Conservation (phyloP, 345 rosid genomes). For the Rhodamnia argentea region DNA sequence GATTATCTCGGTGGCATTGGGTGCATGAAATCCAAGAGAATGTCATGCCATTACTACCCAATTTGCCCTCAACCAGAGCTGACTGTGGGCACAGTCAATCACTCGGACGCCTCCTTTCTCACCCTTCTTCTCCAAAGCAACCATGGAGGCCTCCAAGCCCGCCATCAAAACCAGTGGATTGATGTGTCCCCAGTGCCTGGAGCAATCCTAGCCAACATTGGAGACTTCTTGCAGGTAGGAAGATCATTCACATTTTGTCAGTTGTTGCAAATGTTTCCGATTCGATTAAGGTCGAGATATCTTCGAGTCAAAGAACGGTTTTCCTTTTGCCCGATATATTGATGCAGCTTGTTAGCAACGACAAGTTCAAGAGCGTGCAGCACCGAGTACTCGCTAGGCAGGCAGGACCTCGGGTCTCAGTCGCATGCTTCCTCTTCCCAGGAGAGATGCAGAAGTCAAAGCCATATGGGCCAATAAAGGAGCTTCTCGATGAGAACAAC, state of each 20-base stretch:
- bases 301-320: not conserved
- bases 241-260: not conserved
- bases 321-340: not conserved
- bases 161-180: too few species aligned
- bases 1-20: too few species aligned
- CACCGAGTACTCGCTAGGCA: not conserved
- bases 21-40: too few species aligned
- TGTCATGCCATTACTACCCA: too few species aligned
- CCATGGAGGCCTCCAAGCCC: too few species aligned
- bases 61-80: too few species aligned
- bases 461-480: not conserved
- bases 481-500: not conserved
- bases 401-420: not conserved
- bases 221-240: not conserved
- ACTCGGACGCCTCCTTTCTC: too few species aligned
- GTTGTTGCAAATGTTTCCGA: not conserved
- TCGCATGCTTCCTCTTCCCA: not conserved
- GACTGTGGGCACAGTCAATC: too few species aligned
- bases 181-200: too few species aligned
- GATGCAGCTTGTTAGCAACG: not conserved
- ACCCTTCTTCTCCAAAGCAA: too few species aligned
- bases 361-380: not conserved
- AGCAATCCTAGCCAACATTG: not conserved
- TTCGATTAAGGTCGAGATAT: not conserved
- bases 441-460: not conserved